A percentile compares a stretch with the other conserved stretches of the same genome.
These are phyloP conservation scores for Moesziomyces antarcticus DNA, from an alignment of 1,284 basidiomycete genomes.

Conservation along the genomic window DNA sequence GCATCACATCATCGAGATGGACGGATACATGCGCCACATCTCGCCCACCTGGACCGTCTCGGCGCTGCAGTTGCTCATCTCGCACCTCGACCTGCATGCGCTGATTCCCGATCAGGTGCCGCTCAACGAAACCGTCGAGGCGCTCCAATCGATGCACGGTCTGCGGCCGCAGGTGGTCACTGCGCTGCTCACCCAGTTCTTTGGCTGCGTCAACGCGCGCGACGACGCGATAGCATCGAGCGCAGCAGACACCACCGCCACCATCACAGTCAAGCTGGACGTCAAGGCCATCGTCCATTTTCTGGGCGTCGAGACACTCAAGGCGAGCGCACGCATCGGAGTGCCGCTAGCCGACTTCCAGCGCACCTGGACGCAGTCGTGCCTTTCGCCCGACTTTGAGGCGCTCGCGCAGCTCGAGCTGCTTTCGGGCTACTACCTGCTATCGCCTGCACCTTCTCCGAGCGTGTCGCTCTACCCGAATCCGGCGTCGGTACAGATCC, in stretches of 20 bases:
- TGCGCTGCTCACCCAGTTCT: slow-evolving; percentile 54
- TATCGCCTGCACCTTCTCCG: slow-evolving; percentile 46
- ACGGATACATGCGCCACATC: slow-evolving; percentile 57
- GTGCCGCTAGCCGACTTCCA: slow-evolving; percentile 35
- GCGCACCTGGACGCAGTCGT: slow-evolving; percentile 22
- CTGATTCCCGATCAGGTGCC: slow-evolving; percentile 51
- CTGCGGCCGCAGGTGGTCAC: slow-evolving; percentile 43
- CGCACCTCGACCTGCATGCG: slow-evolving; percentile 56
- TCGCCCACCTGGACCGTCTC: slow-evolving; percentile 34
- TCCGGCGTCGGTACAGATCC: slow-evolving; percentile 38
- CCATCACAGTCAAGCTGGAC: slow-evolving; percentile 32
- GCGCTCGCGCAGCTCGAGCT: slow-evolving; percentile 20
- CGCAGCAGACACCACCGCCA: background rate
- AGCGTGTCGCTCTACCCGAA: slow-evolving; percentile 19
- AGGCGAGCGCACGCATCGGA: slow-evolving; percentile 24
- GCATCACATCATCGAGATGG: slow-evolving; percentile 54
- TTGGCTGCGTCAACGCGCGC: slow-evolving; percentile 22
- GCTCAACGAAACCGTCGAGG: slow-evolving; percentile 33
- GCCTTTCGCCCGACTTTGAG: slow-evolving; percentile 26
- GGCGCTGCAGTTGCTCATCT: slow-evolving; percentile 47
- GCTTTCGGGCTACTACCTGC: slow-evolving; percentile 46
- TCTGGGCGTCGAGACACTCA: slow-evolving; percentile 51
- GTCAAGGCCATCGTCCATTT: slow-evolving; percentile 39
- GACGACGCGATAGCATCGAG: background rate
- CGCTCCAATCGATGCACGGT: slow-evolving; percentile 32